Base-by-base conservation (phyloP, 768 basidiomycete species). In the Clitopilus passeckerianus region DNA sequence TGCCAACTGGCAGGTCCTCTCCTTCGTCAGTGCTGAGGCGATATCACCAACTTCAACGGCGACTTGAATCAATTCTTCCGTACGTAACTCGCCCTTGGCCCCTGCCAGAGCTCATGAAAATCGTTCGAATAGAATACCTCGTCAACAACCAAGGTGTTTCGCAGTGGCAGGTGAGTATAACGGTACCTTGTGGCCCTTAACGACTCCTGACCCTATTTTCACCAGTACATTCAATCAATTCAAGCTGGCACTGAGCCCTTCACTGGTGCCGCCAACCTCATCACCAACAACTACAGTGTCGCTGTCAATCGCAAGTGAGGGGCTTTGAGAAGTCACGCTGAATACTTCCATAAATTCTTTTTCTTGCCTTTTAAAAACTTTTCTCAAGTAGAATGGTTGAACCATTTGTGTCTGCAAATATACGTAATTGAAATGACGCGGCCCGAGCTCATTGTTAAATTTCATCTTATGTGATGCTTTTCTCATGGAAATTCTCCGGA, bases 171-270 rank as follows among this genome's bases (percentile, higher is more conserved):
- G 81, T 82, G 59, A 57, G 70, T 61, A 37, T 37, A 15, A n/a
- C 4, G 14, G 41, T 30, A 0, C 34, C 35, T 10, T 8, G 44
- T 53, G 16, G 18, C 23, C 20, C 20, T 15, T 44, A 55, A 6
- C 7, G 23, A 57, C n/a, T 41, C n/a, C 24, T 50, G 35, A 35
- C 23, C 16, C 37, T 30, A 37, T 34, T 34, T 52, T 46, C 27
- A 9, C 16, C 59, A 82, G 82, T 84, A 70, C 63, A 66, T 85
- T 52, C 82, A 86, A 70, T 70, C 75, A 7, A 79, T 86, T 41
- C 80, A 84, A 66, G 71, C 82, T 1, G 84, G 84, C 18, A 82
- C 81, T 1, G 84, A 84, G 67, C 73, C 83, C 0, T 84, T 84
- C 70, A 76, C 72, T 24, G 84, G 84, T 33, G 69, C 69, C 23